Conservation (phyloP, 306 rosid genomes). For the Corylus avellana region DNA sequence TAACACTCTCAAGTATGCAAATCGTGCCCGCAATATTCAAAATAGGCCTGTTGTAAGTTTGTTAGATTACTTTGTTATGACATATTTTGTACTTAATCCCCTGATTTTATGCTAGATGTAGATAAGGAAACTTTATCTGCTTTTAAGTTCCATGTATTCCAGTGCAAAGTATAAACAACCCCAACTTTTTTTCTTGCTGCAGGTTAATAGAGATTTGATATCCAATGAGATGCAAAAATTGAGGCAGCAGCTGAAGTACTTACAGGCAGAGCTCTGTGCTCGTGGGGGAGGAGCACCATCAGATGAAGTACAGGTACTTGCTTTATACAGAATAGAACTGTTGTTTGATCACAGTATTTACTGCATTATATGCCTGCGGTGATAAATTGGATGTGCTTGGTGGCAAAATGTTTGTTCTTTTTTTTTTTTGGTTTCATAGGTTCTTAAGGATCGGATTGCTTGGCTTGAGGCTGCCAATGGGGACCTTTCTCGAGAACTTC, state of each 20-base stretch:
- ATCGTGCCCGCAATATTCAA: slow-evolving; percentile 92
- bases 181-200: slow-evolving; percentile 21
- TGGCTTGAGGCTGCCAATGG: slow-evolving; percentile 77
- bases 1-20: slow-evolving; percentile 84
- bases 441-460: slow-evolving; percentile 67
- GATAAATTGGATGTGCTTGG: slow-evolving; percentile 15
- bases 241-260: slow-evolving; percentile 69
- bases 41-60: slow-evolving; percentile 82
- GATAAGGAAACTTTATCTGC: slow-evolving; percentile 8
- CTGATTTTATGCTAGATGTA: slow-evolving; percentile 14
- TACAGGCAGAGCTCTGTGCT: slow-evolving; percentile 78
- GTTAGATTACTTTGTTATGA: slow-evolving; percentile 16
- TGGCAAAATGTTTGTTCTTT: slow-evolving; percentile 21
- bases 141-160: slow-evolving; percentile 22
- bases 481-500: slow-evolving; percentile 67
- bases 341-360: slow-evolving; percentile 1
- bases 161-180: background rate
- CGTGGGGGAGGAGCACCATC: slow-evolving; percentile 53
- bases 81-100: slow-evolving; percentile 8
- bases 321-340: background rate
- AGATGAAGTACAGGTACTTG: slow-evolving; percentile 68
- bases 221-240: slow-evolving; percentile 83
- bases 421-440: slow-evolving; percentile 32
- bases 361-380: background rate
- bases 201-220: slow-evolving; percentile 78